Base-by-base conservation (phyloP, 106 monocot species). In the Agapanthus africanus region DNA sequence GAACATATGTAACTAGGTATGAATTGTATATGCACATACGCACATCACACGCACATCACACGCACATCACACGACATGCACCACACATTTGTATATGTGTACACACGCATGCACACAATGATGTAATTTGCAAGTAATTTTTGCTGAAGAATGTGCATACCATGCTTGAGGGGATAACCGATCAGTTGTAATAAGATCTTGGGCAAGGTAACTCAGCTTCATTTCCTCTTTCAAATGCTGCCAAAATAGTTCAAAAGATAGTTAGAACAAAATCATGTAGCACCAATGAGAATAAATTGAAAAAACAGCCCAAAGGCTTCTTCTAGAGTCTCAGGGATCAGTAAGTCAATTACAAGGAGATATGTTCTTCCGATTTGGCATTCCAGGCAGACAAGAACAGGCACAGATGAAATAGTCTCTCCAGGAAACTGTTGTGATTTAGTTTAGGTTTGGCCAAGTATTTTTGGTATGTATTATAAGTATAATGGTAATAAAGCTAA, bases 191-290 rank as follows among this genome's bases (percentile, higher is more conserved):
- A 89, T 74, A 56, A 97, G 91, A 37, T 97, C 97, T 82, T 87
- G 86, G 31, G 97, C 92, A 77, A 97, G 92, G 69, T 89, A 97
- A 69, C 92, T 92, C 52, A 97, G 70, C 67, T 88, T 86, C 92
- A 91, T 97, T 77, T 90, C 97, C 67, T 97, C 84, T 76, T 97
- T 91, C 84, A 91, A 77, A 84, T 97, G 97, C 91, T 91, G 79
- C 67, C 49, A 72, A 54, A 77, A 30, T 66, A 41, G 72, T 30
- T 19, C 50, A 42, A 33, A 66, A 32, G 30, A 49, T 11, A 11
- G 44, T 49, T 34, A 50, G 44, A 35, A 22, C 49, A 15, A 14
- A 65, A 40, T 40, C 3, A 39, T 40, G 0, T 65, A 25, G 14
- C 61, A n/a, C n/a, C n/a, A n/a, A n/a, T n/a, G n/a, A n/a, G n/a